Evolutionary conservation across 331 rosid species (phyloP).

Genomic region (Stylosanthes scabra): DNA sequence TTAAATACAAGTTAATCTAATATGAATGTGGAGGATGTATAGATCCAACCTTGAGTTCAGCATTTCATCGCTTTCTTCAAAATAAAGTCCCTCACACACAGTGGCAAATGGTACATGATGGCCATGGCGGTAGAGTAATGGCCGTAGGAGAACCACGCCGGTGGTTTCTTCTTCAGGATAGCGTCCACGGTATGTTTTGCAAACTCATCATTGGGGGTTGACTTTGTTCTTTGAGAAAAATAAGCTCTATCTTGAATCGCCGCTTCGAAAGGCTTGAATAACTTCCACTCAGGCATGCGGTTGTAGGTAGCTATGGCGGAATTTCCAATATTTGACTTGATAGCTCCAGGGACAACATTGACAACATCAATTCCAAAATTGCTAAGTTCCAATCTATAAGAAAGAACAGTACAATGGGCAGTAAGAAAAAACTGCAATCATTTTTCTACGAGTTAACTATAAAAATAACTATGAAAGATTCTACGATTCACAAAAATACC

Average conservation of each 20-base stretch:
- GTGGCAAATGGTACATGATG: conserved; percentile 76
- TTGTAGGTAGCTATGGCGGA: conserved; percentile 58
- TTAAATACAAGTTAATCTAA: background rate
- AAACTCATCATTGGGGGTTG: conserved; percentile 80
- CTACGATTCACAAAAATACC: too few relatives aligned
- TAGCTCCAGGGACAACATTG: conserved; percentile 81
- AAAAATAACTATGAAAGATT: too few relatives aligned
- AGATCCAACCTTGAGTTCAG: conserved; percentile 33
- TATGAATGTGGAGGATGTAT: background rate
- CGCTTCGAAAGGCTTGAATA: conserved; percentile 74
- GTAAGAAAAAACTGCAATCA: background rate
- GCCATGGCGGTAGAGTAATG: conserved; percentile 58
- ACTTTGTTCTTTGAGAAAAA: conserved; percentile 55
- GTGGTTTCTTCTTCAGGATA: conserved; percentile 69
- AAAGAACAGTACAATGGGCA: too few relatives aligned
- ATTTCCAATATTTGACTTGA: conserved; percentile 76
- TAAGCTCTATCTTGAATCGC: conserved; percentile 64
- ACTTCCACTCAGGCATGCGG: conserved; percentile 72
- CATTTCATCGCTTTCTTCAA: conserved; percentile 51
- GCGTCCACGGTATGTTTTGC: conserved; percentile 70
- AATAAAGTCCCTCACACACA: conserved; percentile 64
- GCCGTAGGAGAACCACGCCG: conserved; percentile 87
- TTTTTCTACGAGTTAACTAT: background rate
- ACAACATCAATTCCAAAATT: conserved; percentile 87
- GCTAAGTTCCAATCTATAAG: conserved; percentile 69